Evolutionary conservation across 257 asterid genomes (phyloP), one percentile per base, ranked within the genome.

Genomic region (Petunia secreta): DNA sequence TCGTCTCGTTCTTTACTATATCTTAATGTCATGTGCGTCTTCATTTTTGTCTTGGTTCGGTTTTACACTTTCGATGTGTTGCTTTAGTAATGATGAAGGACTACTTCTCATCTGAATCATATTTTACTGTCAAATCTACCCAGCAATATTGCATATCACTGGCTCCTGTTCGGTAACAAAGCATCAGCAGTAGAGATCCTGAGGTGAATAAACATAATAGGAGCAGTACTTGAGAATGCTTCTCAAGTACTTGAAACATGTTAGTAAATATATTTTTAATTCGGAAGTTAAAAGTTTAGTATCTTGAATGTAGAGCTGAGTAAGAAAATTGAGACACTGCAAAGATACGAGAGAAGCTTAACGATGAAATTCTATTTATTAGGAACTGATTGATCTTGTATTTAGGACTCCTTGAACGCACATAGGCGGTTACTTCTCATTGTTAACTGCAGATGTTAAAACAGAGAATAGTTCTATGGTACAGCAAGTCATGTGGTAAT

Each of bases 261-360:
- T 50, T 73, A n/a, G 43, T 48, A 11, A 34, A 73, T 50, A 11
- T 10, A 48, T 48, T 10, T 11, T 73, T 34, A 73, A 34, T 34
- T 52, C 50, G 44, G 78, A 50, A 73, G 62, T 5, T 50, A 50
- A 6, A 11, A 50, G 44, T 48, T 52, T 15, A 52, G 62, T 73
- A 8, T 50, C 43, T 73, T 73, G 75, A n/a, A 73, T 73, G 62
- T 73, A 36, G 78, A 50, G 50, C 62, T 34, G 78, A 73, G 58
- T 8, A 52, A 52, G 57, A 10, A 3, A 52, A 10, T 71, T 48
- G 77, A 71, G 77, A 48, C 5, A 6, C 44, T 48, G 43, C 7
- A 14, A 11, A 14, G 60, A 25, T 48, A 10, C 3, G 46, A 48
- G 43, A 48, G 77, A 71, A 71, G 77, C 77, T 71, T 71, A 71